Evolutionary conservation across 2,329 filamentous ascomycete species (phyloP), one percentile per base, ranked within the genome.

Genomic region (Hirsutella minnesotensis): DNA sequence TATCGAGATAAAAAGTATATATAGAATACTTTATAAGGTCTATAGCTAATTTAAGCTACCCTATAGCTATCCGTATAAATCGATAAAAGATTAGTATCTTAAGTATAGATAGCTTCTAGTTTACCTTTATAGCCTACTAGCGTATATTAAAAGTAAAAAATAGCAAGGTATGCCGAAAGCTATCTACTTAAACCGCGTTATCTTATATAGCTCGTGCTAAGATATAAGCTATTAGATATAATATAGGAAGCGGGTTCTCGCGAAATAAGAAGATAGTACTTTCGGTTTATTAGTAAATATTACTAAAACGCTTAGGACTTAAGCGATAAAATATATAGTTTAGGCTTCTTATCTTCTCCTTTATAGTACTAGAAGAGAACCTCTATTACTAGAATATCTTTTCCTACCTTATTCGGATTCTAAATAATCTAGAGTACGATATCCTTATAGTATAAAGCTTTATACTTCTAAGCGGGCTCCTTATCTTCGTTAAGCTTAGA

Each of bases 191-290:
- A 15, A 46, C 13, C 18, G 22, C 22, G 18, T 41, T 24, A 22
- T 46, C 44, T 7, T 40, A 21, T 16, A 46, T 46, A n/a, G 38
- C 44, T 27, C 38, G 33, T 4, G 38, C 44, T 30, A 46, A 35
- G 44, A 46, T 41, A 46, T 46, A 22, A 20, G 27, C 36, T 33
- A 46, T 46, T 15, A 40, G 44, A 39, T 29, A 46, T 16, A 46
- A 38, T n/a, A n/a, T n/a, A n/a, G n/a, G n/a, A n/a, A n/a, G n/a
- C n/a, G n/a, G n/a, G n/a, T n/a, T n/a, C n/a, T 22, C 43, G 38
- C 8, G 31, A 43, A 46, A 46, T 40, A 46, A 38, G 33, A 46
- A 43, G 39, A 46, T 21, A 22, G 44, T 46, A 5, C 40, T 46
- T 34, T 34, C 16, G 13, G 13, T 16, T 5, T 5, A n/a, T 34